Evolutionary conservation across 2,329 filamentous ascomycete species (phyloP), one percentile per base, ranked within the genome.

Genomic region (Clonostachys chloroleuca): DNA sequence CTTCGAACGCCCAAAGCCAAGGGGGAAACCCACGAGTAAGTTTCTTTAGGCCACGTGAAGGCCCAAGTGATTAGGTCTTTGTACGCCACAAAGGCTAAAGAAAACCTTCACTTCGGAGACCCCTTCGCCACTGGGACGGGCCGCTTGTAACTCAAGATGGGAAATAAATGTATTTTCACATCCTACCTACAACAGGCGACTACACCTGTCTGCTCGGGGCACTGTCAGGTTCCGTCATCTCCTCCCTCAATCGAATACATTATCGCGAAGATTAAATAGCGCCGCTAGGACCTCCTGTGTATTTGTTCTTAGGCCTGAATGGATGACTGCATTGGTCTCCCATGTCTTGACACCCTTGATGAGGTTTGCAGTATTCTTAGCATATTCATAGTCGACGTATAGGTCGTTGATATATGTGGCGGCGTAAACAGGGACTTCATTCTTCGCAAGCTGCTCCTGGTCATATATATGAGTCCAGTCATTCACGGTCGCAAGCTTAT

Each of bases 341-440:
- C 86, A 92, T 40, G 89, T 83, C 70, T 89, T 90, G 61, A 81
- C 86, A 1, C 83, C 84, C 62, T 81, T 86, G 61, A 96, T 87
- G 58, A 84, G 79, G 39, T 70, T 70, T 10, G 89, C 89, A 14
- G 90, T 95, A 56, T 87, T 81, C 56, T 81, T 77, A 9, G 88
- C 86, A 47, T 90, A 70, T 8, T 81, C 81, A 55, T 81, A 87
- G 59, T 95, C 87, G 34, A 97, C 92, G 59, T 95, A 96, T 88
- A 96, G 94, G 61, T 96, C 91, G 53, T 96, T 86, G 5, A 89
- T 64, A 56, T 87, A 97, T 3, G 83, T 86, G 1, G 87, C 89
- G 2, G 91, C 87, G 59, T 94, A 96, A 0, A 95, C 83, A 0
- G 92, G 92, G 0, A 96, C 89, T 50, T 84, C 75, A 57, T 96